Percentiles rank a stretch among this genome's conserved stretches.
Evolutionary conservation across 768 basidiomycete genomes (phyloP).

Genomic region (Amanita pallidorosea): DNA sequence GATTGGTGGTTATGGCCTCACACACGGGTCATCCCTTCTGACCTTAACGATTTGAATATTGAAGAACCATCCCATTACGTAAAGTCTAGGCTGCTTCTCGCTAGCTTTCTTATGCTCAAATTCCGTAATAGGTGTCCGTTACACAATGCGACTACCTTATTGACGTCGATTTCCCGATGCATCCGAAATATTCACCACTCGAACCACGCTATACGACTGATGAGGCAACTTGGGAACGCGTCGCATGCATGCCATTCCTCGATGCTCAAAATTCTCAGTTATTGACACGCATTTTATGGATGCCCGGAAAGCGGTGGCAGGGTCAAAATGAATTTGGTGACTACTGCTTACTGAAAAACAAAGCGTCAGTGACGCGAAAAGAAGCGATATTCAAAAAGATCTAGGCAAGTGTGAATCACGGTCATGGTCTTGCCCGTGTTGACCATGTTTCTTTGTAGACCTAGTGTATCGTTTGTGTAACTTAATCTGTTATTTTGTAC

Average conservation of each 20-base stretch:
- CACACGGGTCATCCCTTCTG: conserved; percentile 47
- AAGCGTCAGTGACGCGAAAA: conserved; percentile 24
- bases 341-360: conserved; percentile 79
- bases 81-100: conserved; percentile 11
- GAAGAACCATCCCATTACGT: conserved; percentile 78
- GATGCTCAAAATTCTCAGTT: conserved; percentile 67
- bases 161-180: conserved; percentile 77
- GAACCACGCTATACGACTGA: conserved; percentile 80
- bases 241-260: conserved; percentile 75
- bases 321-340: conserved; percentile 72
- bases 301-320: conserved; percentile 66
- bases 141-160: conserved; percentile 82
- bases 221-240: conserved; percentile 64
- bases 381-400: conserved; percentile 13
- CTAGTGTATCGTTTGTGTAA: too few relatives aligned
- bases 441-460: neutral
- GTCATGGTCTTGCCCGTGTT: neutral
- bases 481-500: too few relatives aligned
- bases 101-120: conserved; percentile 1
- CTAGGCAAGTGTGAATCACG: neutral
- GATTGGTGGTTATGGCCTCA: conserved; percentile 48
- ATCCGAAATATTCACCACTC: conserved; percentile 38
- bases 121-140: conserved; percentile 46
- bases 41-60: conserved; percentile 81
- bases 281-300: conserved; percentile 70